phyloP scores from a whole-genome alignment of 1,284 basidiomycete species.

The Pascua sp. region DNA sequence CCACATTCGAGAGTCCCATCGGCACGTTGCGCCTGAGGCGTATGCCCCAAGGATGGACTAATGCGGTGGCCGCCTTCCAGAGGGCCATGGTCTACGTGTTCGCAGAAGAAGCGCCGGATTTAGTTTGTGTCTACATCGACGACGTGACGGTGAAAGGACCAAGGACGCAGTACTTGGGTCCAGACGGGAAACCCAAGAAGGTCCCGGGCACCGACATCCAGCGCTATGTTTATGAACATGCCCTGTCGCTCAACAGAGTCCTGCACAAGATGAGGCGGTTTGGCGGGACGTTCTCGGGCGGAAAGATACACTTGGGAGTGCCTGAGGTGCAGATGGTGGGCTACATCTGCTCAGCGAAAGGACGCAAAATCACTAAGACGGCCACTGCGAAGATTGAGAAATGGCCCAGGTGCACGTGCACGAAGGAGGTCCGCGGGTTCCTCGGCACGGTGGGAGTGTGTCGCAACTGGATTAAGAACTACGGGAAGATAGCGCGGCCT shows the following conservation, averaged over 20 bases:
- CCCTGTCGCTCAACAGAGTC: slow-evolving; percentile 4
- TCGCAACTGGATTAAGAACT: slow-evolving; percentile 6
- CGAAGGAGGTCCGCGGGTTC: slow-evolving; percentile 1
- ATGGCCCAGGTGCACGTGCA: background rate
- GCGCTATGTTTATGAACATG: slow-evolving; percentile 6
- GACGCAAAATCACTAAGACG: background rate
- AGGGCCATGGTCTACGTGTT: slow-evolving; percentile 11
- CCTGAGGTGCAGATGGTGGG: slow-evolving; percentile 6
- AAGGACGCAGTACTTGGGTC: background rate
- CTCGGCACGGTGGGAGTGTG: slow-evolving; percentile 3
- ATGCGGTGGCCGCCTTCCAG: slow-evolving; percentile 12
- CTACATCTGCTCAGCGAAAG: slow-evolving; percentile 1
- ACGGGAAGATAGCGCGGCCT: slow-evolving; percentile 5
- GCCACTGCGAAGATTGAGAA: slow-evolving; percentile 1
- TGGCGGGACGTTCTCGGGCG: slow-evolving; percentile 11
- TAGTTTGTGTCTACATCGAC: slow-evolving; percentile 7
- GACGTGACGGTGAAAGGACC: slow-evolving; percentile 8
- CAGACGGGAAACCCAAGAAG: background rate
- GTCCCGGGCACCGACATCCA: background rate
- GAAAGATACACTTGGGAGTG: slow-evolving; percentile 5
- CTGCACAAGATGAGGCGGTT: slow-evolving; percentile 12
- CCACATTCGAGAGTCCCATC: slow-evolving; percentile 10
- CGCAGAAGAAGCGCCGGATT: slow-evolving; percentile 4
- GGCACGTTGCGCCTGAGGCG: slow-evolving; percentile 8
- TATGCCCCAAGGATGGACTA: slow-evolving; percentile 14